Evolutionary conservation across 2,329 filamentous ascomycete species (phyloP).

Genomic region (Knoxdaviesia proteae): DNA sequence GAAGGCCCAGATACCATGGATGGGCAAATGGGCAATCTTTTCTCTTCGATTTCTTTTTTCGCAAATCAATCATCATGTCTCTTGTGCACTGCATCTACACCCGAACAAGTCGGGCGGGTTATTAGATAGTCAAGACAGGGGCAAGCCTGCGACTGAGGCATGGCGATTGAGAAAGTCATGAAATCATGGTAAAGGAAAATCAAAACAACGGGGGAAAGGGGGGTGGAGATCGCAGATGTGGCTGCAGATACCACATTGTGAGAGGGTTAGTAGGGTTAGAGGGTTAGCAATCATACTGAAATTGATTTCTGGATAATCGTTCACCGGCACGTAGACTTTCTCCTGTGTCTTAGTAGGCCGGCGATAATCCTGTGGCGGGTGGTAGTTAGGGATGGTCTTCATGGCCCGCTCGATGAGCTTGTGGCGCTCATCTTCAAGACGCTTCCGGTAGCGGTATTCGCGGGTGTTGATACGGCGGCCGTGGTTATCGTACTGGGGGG

Average conservation of each 20-base stretch:
- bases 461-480: constrained; percentile 98
- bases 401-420: constrained; percentile 98
- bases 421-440: constrained; percentile 94
- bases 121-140: constrained; percentile 8
- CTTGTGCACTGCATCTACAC: no score
- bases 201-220: constrained; percentile 14
- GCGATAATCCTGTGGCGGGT: constrained; percentile 94
- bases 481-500: constrained; percentile 97
- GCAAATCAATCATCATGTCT: no score
- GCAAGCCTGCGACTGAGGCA: background rate
- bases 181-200: constrained; percentile 5
- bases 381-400: constrained; percentile 99
- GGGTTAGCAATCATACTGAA: constrained; percentile 99
- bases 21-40: constrained; percentile 7
- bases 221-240: constrained; percentile 7
- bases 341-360: constrained; percentile 99
- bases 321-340: constrained; percentile 99
- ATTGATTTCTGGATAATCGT: constrained; percentile 99
- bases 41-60: no score
- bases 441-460: constrained; percentile 96
- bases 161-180: background rate
- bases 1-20: constrained; percentile 9
- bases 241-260: background rate
- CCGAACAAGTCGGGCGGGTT: constrained; percentile 6
- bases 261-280: constrained; percentile 57